Evolutionary conservation across 2,329 filamentous ascomycete genomes (phyloP), one percentile per base, ranked within the genome.

Genomic region (Pseudogymnoascus sp.): DNA sequence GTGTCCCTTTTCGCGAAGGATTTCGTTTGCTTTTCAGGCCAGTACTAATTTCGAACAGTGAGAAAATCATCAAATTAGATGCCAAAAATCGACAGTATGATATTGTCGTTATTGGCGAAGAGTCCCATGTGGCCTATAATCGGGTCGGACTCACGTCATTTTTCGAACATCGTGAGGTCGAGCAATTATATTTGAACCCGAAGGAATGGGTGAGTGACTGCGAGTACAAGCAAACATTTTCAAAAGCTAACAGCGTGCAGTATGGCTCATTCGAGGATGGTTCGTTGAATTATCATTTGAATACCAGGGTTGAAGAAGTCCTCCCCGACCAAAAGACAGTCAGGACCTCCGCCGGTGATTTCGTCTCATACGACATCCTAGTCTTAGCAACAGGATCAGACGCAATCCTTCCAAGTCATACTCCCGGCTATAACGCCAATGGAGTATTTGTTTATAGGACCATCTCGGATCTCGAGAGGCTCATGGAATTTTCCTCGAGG

Each of bases 371-470:
- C 72, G 90, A 96, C 69, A 81, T 89, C 36, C 83, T 95, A 1
- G 87, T 96, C 3, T 80, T 96, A 1, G 90, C 91, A 11, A 96
- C 91, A 0, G 91, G 91, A 11, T 96, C 91, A 1, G 86, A 95
- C 72, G 91, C 91, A 8, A 76, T 94, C 2, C 79, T 95, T 53
- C 71, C 82, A 0, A 73, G 68, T 1, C 81, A 88, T 62, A 91
- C 88, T 0, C 89, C 90, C 0, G 90, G 90, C 38, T 79, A 91
- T 68, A 86, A 93, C 71, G 89, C 90, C 9, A 84, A 84, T 22
- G 91, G 91, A 1, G 88, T 95, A 2, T 96, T 96, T 68, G 90
- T 96, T 6, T 96, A 96, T 72, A 83, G 91, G 57, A 95, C 87
- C 0, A 92, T 96, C 63, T 84, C 88, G 2, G 91, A 96, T 71